Conservation (phyloP, 2,329 filamentous ascomycete genomes). For the Lachnellula subtilissima region DNA sequence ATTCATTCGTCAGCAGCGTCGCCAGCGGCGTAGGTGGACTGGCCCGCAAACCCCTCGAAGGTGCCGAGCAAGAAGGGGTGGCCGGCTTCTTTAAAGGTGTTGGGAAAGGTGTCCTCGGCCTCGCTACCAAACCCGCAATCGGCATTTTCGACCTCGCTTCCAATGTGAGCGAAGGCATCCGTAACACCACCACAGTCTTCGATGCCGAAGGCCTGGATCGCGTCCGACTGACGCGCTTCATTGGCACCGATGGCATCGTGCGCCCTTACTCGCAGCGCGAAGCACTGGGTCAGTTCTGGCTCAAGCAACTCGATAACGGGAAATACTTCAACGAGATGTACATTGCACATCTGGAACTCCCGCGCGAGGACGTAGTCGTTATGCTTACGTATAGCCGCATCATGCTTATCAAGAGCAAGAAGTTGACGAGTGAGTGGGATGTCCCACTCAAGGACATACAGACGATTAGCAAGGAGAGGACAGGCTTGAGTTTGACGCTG, state of each 20-base stretch:
- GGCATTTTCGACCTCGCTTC: constrained; percentile 95
- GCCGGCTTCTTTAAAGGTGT: constrained; percentile 96
- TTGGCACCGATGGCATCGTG: constrained; percentile 87
- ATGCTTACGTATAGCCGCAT: constrained; percentile 87
- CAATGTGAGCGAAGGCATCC: constrained; percentile 94
- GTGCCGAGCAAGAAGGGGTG: constrained; percentile 91
- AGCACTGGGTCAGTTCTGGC: constrained; percentile 95
- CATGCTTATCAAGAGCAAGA: constrained; percentile 82
- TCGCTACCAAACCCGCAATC: constrained; percentile 96
- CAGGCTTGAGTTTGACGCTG: constrained; percentile 81
- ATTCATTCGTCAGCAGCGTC: constrained; percentile 87
- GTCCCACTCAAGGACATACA: constrained; percentile 93
- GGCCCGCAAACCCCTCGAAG: constrained; percentile 88
- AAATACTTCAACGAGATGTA: constrained; percentile 98
- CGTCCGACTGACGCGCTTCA: constrained; percentile 87
- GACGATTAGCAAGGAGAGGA: constrained; percentile 94
- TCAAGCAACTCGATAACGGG: constrained; percentile 96
- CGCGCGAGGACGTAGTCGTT: constrained; percentile 79
- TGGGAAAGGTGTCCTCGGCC: constrained; percentile 85
- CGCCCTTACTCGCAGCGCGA: constrained; percentile 92
- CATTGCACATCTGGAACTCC: constrained; percentile 91
- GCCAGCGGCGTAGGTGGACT: constrained; percentile 92
- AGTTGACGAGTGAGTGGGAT: constrained; percentile 89
- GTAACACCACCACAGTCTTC: constrained; percentile 98
- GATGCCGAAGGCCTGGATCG: constrained; percentile 92